phyloP scores from a whole-genome alignment of 2,329 filamentous ascomycete genomes.

The Talaromyces amestolkiae region DNA sequence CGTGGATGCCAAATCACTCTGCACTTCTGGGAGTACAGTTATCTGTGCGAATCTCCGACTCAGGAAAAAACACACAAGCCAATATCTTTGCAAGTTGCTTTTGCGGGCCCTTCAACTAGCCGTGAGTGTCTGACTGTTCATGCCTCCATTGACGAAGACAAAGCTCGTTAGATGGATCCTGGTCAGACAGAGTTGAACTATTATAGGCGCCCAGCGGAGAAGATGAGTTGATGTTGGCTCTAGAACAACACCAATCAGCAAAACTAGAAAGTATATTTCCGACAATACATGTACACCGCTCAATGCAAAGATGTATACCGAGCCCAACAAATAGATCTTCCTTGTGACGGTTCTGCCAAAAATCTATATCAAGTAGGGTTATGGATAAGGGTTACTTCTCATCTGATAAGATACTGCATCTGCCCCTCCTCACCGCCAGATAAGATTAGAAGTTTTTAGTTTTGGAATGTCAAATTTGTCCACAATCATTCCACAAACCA shows the following conservation, averaged over 20 bases:
- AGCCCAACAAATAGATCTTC: neutral
- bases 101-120: neutral
- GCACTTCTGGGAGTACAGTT: neutral
- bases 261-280: neutral
- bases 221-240: neutral
- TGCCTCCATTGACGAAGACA: neutral
- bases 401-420: slow-evolving; percentile 5
- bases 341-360: no score
- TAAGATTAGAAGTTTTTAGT: slow-evolving; percentile 16
- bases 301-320: neutral
- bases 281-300: neutral
- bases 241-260: neutral
- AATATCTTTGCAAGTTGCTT: neutral
- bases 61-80: neutral
- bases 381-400: neutral
- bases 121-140: no score
- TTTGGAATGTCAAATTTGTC: neutral
- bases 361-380: neutral
- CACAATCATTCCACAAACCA: neutral
- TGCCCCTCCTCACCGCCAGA: slow-evolving; percentile 18
- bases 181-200: neutral
- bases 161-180: neutral
- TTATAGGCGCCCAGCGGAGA: neutral
- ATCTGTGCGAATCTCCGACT: neutral
- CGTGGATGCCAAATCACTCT: neutral